Evolutionary conservation across 2,329 filamentous ascomycete species (phyloP).

Genomic region (Fusarium sp.): DNA sequence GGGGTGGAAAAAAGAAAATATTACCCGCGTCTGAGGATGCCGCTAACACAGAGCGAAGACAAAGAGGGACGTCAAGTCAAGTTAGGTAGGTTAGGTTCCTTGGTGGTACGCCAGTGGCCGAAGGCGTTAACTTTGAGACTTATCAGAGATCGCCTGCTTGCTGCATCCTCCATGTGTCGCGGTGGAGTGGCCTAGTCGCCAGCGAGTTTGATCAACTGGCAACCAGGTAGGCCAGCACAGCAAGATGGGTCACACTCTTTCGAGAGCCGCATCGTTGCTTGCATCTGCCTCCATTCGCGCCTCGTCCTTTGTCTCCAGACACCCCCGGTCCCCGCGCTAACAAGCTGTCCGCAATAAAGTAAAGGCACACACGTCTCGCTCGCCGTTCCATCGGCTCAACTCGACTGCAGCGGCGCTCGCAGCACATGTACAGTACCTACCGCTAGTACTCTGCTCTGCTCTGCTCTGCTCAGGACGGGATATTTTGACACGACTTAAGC

Average conservation of each 20-base stretch:
- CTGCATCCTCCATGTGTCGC: conserved; percentile 57
- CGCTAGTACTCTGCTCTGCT: conserved; percentile 35
- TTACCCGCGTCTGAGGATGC: conserved; percentile 29
- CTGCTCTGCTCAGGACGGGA: conserved; percentile 56
- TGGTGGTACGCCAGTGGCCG: conserved; percentile 44
- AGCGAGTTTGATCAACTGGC: conserved; percentile 80
- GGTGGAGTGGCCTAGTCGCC: conserved; percentile 72
- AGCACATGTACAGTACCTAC: conserved; percentile 45
- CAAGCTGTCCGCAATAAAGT: conserved; percentile 70
- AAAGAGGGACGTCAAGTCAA: conserved; percentile 3
- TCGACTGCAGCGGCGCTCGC: conserved; percentile 55
- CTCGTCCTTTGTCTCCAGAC: conserved; percentile 56
- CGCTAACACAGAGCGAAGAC: conserved; percentile 21
- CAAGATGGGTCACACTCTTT: conserved; percentile 76
- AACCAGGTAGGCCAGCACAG: conserved; percentile 90
- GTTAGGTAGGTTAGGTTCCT: conserved; percentile 20
- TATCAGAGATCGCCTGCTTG: conserved; percentile 59
- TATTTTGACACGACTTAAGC: conserved; percentile 40
- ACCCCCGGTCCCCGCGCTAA: conserved; percentile 63
- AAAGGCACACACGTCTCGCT: conserved; percentile 66
- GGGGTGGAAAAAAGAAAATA: conserved; percentile 10
- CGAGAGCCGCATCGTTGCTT: conserved; percentile 74
- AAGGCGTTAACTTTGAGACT: conserved; percentile 49
- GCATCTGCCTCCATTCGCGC: conserved; percentile 61
- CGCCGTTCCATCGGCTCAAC: conserved; percentile 58